These are phyloP conservation scores for Chlamydomonas sp. DNA, from an alignment of 139 green algal species.

Conservation along the genomic window DNA sequence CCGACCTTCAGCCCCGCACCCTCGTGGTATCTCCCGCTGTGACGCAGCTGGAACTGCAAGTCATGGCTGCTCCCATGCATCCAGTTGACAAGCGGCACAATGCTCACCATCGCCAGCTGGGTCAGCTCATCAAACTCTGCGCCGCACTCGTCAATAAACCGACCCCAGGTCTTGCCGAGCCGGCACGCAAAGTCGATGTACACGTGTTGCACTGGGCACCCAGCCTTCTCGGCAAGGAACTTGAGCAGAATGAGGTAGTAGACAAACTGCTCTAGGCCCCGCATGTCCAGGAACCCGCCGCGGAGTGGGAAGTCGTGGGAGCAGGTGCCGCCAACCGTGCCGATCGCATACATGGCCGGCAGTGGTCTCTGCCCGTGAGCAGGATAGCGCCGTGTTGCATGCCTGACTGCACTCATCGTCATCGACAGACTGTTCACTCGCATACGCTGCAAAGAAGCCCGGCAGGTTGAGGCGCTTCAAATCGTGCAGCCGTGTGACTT, in stretches of 20 bases:
- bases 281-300: constrained; percentile 11
- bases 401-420: background rate
- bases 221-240: background rate
- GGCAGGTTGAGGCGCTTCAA: background rate
- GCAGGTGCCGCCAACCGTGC: constrained; percentile 2
- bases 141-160: too few relatives aligned
- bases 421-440: background rate
- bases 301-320: background rate
- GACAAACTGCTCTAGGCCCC: constrained; percentile 10
- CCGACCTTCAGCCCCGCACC: too few relatives aligned
- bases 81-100: too few relatives aligned
- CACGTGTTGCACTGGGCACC: background rate
- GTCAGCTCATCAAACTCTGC: too few relatives aligned
- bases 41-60: too few relatives aligned
- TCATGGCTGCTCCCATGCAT: too few relatives aligned
- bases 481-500: background rate
- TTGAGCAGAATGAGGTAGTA: constrained; percentile 14
- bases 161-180: background rate
- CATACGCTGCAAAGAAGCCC: too few relatives aligned
- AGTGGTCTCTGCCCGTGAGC: background rate
- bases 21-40: too few relatives aligned
- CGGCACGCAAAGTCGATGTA: constrained; percentile 11
- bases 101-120: too few relatives aligned
- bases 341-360: background rate
- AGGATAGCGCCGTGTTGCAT: background rate